Evolutionary conservation across 768 basidiomycete species (phyloP).

Genomic region (Symmetrospora coprosmae): DNA sequence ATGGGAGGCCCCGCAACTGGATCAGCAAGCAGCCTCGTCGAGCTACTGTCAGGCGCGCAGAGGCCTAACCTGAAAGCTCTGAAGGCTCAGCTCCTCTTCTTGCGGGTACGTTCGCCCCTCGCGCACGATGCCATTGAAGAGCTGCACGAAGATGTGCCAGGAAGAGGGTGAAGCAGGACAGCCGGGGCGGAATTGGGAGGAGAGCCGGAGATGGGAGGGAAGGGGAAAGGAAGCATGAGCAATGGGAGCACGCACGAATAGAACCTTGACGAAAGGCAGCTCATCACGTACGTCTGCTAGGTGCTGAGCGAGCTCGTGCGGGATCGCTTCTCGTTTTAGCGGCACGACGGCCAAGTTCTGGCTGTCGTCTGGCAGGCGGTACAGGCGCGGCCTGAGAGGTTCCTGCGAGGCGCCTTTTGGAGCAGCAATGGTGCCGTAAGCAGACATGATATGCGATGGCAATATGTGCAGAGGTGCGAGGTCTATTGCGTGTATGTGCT

Average conservation of each 20-base stretch:
- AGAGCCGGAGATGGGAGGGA: too few species aligned
- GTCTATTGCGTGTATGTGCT: too few species aligned
- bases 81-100: constrained; percentile 44
- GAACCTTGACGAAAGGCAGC: too few species aligned
- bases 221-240: too few species aligned
- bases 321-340: not conserved
- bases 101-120: constrained; percentile 75
- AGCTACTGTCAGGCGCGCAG: constrained; percentile 35
- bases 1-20: not conserved
- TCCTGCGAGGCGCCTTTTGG: not conserved
- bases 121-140: constrained; percentile 59
- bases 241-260: too few species aligned
- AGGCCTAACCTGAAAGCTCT: constrained; percentile 59
- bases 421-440: constrained; percentile 15
- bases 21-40: not conserved
- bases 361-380: not conserved
- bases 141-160: not conserved
- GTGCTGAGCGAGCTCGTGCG: constrained; percentile 8
- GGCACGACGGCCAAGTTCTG: constrained; percentile 18
- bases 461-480: not conserved
- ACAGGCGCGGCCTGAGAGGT: constrained; percentile 9
- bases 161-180: too few species aligned
- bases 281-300: constrained; percentile 1
- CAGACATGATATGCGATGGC: not conserved
- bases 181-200: too few species aligned